Percentiles rank a stretch among this genome's conserved stretches.
Evolutionary conservation across 192 early-diverging fungal species (phyloP).

Genomic region (Gaertneriomyces sp.): DNA sequence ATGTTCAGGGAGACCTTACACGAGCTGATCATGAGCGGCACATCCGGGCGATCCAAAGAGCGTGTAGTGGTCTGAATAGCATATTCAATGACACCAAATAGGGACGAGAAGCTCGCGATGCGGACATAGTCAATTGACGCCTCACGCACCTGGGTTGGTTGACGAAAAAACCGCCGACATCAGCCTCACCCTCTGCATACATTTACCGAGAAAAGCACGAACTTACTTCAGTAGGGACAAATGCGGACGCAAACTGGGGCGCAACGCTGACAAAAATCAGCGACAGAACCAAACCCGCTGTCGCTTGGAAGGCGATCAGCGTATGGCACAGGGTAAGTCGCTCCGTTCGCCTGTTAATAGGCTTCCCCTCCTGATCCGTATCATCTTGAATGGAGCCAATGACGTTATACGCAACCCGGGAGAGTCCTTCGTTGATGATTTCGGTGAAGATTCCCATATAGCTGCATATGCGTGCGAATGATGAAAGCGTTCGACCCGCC

Average conservation of each 20-base stretch:
- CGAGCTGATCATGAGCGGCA: conserved; percentile 23
- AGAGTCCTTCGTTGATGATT: conserved; percentile 31
- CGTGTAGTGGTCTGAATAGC: conserved; percentile 18
- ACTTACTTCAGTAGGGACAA: conserved; percentile 22
- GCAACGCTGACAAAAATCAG: conserved; percentile 15
- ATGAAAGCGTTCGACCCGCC: too few relatives aligned
- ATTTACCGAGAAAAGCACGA: neutral
- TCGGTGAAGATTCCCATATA: conserved; percentile 29
- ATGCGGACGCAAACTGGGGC: conserved; percentile 21
- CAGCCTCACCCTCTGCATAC: too few relatives aligned
- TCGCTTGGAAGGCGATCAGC: conserved; percentile 11
- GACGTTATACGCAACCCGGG: conserved; percentile 24
- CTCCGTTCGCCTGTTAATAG: neutral
- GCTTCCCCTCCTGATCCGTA: too few relatives aligned
- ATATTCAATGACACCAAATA: conserved; percentile 25
- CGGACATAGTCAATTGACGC: conserved; percentile 25
- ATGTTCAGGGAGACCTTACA: conserved; percentile 22
- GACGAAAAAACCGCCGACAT: neutral
- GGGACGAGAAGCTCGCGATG: conserved; percentile 25
- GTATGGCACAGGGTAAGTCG: neutral
- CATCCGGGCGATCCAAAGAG: conserved; percentile 24
- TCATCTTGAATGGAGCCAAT: conserved; percentile 15
- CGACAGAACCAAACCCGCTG: conserved; percentile 7
- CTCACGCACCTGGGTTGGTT: conserved; percentile 8
- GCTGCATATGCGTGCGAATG: too few relatives aligned